A percentile compares a stretch with the other conserved stretches of the same genome.
phyloP scores from a whole-genome alignment of 2,329 filamentous ascomycete species.

The Hypoxylon rubiginosum region DNA sequence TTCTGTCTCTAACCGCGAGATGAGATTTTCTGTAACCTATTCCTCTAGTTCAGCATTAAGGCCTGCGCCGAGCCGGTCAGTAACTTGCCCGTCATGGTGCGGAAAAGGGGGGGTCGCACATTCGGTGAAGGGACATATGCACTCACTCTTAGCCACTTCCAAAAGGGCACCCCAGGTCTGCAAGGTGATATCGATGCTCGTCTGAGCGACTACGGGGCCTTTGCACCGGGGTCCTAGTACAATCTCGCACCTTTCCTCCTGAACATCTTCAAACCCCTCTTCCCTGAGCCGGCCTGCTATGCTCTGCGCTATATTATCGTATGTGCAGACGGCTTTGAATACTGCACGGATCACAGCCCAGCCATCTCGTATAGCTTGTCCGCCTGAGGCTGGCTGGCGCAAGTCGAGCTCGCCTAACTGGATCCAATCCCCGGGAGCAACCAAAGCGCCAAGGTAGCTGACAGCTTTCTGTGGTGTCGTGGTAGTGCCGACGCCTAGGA shows the following conservation, averaged over 20 bases:
- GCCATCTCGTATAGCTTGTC: neutral
- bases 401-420: conserved; percentile 22
- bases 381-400: neutral
- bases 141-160: neutral
- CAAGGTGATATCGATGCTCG: neutral
- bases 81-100: too few relatives aligned
- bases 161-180: neutral
- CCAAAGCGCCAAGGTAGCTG: conserved; percentile 12
- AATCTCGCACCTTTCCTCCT: neutral
- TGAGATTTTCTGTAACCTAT: too few relatives aligned
- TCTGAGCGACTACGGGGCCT: neutral
- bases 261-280: conserved; percentile 41
- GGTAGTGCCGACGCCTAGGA: conserved; percentile 13
- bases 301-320: neutral
- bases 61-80: too few relatives aligned
- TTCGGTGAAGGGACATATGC: neutral
- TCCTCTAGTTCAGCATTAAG: too few relatives aligned
- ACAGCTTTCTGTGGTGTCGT: conserved; percentile 12
- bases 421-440: conserved; percentile 23
- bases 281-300: conserved; percentile 9
- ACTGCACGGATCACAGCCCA: neutral
- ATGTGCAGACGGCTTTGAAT: neutral
- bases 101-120: too few relatives aligned
- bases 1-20: too few relatives aligned
- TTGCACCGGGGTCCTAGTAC: neutral